These are phyloP conservation scores for Xylaria sp. DNA, from an alignment of 2,329 filamentous ascomycete species.

Conservation along the genomic window DNA sequence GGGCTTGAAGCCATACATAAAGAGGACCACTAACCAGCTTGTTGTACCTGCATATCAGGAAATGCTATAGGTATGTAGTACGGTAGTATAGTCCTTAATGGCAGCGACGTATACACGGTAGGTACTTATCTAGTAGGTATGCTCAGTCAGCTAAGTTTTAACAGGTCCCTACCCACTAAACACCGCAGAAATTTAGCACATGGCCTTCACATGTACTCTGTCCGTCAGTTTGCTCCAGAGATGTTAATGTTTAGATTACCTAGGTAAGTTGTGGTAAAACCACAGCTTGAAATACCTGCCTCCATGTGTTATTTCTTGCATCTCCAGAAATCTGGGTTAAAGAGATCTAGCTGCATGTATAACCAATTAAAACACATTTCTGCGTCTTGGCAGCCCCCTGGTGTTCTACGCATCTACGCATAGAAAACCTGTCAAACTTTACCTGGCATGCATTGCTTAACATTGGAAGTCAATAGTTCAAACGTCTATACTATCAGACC, in stretches of 20 bases:
- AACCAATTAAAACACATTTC: background rate
- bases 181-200: too few relatives aligned
- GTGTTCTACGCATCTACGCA: too few relatives aligned
- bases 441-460: too few relatives aligned
- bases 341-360: background rate
- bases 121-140: background rate
- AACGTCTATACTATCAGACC: too few relatives aligned
- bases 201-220: too few relatives aligned
- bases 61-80: too few relatives aligned
- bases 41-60: constrained; percentile 4
- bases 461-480: too few relatives aligned
- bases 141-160: background rate
- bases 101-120: background rate
- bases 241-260: too few relatives aligned
- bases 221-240: background rate
- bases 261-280: background rate
- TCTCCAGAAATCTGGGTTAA: background rate
- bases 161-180: too few relatives aligned
- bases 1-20: too few relatives aligned
- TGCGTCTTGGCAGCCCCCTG: background rate
- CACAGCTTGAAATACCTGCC: background rate
- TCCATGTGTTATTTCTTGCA: background rate
- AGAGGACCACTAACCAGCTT: too few relatives aligned
- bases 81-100: background rate
- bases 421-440: too few relatives aligned